Base-by-base conservation (phyloP, 225 moss, liverwort and hornwort genomes). In the Marchantia polymorpha region DNA sequence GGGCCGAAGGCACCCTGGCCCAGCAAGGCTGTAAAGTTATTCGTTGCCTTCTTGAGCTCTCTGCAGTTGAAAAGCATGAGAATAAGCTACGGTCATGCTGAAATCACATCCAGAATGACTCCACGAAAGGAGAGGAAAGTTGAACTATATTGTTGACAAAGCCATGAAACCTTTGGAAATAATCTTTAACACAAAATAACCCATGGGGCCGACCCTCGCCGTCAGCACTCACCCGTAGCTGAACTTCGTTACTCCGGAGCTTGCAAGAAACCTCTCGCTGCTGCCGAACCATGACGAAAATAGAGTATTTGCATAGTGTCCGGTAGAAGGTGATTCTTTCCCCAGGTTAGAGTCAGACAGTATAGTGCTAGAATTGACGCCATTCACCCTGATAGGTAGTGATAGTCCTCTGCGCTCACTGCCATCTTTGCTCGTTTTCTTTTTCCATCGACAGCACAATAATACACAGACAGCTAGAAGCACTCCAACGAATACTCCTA, bases 1-100 rank as follows among this genome's bases (percentile, higher is more conserved):
- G 94, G 93, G 49, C 97, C 97, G 84, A 97, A 97, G 19, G 97
- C 90, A 72, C 97, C 97, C 78, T 91, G 90, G 64, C 94, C 97
- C 78, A 97, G 64, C 81, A 97, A 81, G 39, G 94, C 92, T 74
- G 96, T 96, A 67, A 94, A 96, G 74, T 90, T 91, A 12, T 89
- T 83, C 30, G 96, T 96, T 20, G 96, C 90, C 69, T 90, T 92
- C 25, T 92, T 94, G 50, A 96, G 85, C 82, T 96, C 96, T 89
- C 96, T 96, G 90, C 76, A 73, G n/a, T 58, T 65, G 13, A 49
- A n/a, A 48, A 8, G 76, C 39, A 48, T 20, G 49, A 50, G 46
- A 22, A 3, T 12, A 8, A 0, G 23, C 26, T 55, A 31, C 54
- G 48, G 61, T 27, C 50, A 4, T 15, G 54, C 4, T 48, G 39